phyloP scores from a whole-genome alignment of 2,329 filamentous ascomycete genomes.

The Cladosporium sp. region DNA sequence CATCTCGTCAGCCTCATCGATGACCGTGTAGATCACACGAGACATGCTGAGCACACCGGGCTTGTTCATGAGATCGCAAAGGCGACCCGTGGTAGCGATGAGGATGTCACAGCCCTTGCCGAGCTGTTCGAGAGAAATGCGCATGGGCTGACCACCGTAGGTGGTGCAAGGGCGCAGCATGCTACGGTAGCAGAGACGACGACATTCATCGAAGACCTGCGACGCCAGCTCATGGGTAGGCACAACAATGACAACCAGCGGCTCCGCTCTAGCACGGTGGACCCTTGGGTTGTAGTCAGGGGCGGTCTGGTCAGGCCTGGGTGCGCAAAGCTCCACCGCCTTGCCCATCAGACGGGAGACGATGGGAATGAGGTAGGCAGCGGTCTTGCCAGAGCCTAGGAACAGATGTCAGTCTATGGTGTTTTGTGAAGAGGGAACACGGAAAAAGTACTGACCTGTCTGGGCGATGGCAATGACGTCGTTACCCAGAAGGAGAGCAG shows the following conservation, averaged over 20 bases:
- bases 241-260: slow-evolving; percentile 76
- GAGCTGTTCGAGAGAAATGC: slow-evolving; percentile 67
- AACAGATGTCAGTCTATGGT: slow-evolving; percentile 9
- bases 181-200: slow-evolving; percentile 87
- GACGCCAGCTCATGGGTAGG: slow-evolving; percentile 87
- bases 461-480: slow-evolving; percentile 89
- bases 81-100: slow-evolving; percentile 79
- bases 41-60: slow-evolving; percentile 64
- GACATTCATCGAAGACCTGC: slow-evolving; percentile 92
- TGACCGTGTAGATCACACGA: slow-evolving; percentile 70
- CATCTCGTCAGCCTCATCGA: slow-evolving; percentile 96
- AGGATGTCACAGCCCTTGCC: slow-evolving; percentile 83
- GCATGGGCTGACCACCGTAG: slow-evolving; percentile 76
- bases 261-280: slow-evolving; percentile 67
- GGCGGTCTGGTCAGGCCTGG: slow-evolving; percentile 56
- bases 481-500: slow-evolving; percentile 67
- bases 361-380: slow-evolving; percentile 84
- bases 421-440: slow-evolving; percentile 9
- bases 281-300: slow-evolving; percentile 47
- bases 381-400: slow-evolving; percentile 91
- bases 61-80: slow-evolving; percentile 76
- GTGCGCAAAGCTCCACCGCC: slow-evolving; percentile 77
- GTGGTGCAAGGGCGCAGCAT: slow-evolving; percentile 89
- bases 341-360: slow-evolving; percentile 93
- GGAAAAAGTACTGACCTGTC: slow-evolving; percentile 61